Percentiles rank a stretch among this genome's conserved stretches.
phyloP scores from a whole-genome alignment of 2,329 filamentous ascomycete species.

The Aspergillus sp. region DNA sequence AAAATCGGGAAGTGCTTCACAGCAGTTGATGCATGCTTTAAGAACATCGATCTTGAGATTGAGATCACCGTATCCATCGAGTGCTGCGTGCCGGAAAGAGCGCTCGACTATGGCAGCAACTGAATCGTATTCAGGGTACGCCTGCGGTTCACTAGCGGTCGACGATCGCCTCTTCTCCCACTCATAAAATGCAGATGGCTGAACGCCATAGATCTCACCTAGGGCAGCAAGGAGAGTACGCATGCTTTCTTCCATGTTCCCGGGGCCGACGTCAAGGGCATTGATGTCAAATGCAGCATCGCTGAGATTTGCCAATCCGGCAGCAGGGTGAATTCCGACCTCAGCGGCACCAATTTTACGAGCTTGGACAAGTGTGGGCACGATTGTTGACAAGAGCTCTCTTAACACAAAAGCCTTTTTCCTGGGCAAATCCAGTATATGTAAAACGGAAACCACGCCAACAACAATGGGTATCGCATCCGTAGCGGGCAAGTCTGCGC shows the following conservation, averaged over 20 bases:
- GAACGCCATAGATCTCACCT: conserved; percentile 35
- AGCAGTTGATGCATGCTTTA: conserved; percentile 84
- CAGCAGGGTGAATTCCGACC: conserved; percentile 87
- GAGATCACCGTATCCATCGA: conserved; percentile 62
- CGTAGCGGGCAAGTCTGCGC: conserved; percentile 57
- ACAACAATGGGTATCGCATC: conserved; percentile 74
- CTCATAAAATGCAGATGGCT: conserved; percentile 28
- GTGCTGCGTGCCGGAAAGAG: conserved; percentile 37
- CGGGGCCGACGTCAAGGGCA: conserved; percentile 33
- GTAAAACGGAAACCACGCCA: conserved; percentile 79
- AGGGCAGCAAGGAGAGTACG: conserved; percentile 31
- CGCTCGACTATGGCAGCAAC: conserved; percentile 35
- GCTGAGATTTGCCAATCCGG: conserved; percentile 68
- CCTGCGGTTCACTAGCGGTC: conserved; percentile 8
- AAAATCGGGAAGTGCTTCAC: conserved; percentile 87
- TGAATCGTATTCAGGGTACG: conserved; percentile 25
- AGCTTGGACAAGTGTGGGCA: conserved; percentile 79
- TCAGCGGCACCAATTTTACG: conserved; percentile 91
- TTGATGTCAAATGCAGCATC: conserved; percentile 40
- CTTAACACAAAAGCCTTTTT: conserved; percentile 88
- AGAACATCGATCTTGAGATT: conserved; percentile 79
- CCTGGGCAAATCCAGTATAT: conserved; percentile 67
- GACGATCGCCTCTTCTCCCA: conserved; percentile 13
- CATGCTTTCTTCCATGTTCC: conserved; percentile 36
- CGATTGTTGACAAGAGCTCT: conserved; percentile 73